Percentiles rank a stretch among this genome's conserved stretches.
phyloP scores from a whole-genome alignment of 805 yeast species.

The Teunomyces pallodes region DNA sequence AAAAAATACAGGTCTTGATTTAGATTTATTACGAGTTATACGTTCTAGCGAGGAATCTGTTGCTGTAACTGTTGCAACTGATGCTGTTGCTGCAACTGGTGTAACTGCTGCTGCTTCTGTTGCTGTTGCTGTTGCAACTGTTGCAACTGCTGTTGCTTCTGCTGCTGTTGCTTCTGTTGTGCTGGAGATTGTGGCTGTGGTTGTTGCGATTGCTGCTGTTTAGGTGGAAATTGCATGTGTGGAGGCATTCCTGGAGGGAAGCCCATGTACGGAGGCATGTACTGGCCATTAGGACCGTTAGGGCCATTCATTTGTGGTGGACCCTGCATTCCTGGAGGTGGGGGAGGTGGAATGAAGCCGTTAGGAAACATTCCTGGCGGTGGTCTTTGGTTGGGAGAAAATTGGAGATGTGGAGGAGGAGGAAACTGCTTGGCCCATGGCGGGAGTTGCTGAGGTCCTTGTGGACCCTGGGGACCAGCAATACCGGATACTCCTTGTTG shows the following conservation, averaged over 20 bases:
- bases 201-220: constrained; percentile 6
- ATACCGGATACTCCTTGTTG: constrained; percentile 2
- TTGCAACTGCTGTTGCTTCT: not conserved
- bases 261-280: constrained; percentile 12
- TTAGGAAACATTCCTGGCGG: constrained; percentile 39
- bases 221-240: constrained; percentile 12
- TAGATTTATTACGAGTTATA: not conserved
- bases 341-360: constrained; percentile 21
- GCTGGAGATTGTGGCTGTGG: constrained; percentile 13
- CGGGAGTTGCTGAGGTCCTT: constrained; percentile 14
- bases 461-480: not conserved
- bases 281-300: constrained; percentile 7
- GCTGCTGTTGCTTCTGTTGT: constrained; percentile 12
- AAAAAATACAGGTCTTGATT: not conserved
- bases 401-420: constrained; percentile 15
- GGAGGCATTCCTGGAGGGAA: constrained; percentile 21
- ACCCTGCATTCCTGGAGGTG: constrained; percentile 10
- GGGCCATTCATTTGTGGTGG: constrained; percentile 12
- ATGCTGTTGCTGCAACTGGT: constrained; percentile 4
- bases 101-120: constrained; percentile 14
- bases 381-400: constrained; percentile 8
- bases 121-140: constrained; percentile 7
- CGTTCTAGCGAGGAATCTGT: constrained; percentile 4
- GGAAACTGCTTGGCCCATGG: constrained; percentile 26
- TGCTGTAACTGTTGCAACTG: constrained; percentile 4